These are phyloP conservation scores for Lentinula sp. DNA, from an alignment of 768 basidiomycete species.

Conservation along the genomic window DNA sequence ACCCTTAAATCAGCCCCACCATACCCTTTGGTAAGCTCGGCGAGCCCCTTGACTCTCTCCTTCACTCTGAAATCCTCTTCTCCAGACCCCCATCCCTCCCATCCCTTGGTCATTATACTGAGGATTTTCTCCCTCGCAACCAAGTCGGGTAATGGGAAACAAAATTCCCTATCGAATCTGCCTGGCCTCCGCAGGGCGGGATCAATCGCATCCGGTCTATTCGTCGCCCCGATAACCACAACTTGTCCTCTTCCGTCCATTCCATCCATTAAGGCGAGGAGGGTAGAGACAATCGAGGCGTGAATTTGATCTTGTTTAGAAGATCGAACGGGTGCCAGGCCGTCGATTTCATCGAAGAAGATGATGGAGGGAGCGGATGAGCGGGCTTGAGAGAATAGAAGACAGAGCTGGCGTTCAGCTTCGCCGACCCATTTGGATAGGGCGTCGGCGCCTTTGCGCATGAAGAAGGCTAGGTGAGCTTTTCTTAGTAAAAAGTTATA, in stretches of 20 bases:
- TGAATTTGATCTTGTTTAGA: slow-evolving; percentile 99
- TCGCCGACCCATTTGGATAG: slow-evolving; percentile 99
- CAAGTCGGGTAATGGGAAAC: slow-evolving; percentile 84
- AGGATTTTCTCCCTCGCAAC: slow-evolving; percentile 87
- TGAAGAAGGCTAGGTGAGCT: slow-evolving; percentile 78
- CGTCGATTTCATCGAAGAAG: slow-evolving; percentile 99
- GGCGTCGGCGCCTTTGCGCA: slow-evolving; percentile 98
- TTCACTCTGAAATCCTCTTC: slow-evolving; percentile 8
- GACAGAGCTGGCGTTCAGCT: slow-evolving; percentile 90
- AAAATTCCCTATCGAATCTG: slow-evolving; percentile 96
- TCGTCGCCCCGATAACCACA: slow-evolving; percentile 96
- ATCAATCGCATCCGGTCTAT: slow-evolving; percentile 96
- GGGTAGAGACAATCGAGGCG: slow-evolving; percentile 93
- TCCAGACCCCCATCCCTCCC: slow-evolving; percentile 71
- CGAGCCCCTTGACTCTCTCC: slow-evolving; percentile 47
- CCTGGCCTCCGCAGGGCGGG: slow-evolving; percentile 92
- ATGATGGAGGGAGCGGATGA: slow-evolving; percentile 94
- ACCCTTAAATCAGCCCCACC: slow-evolving; percentile 96
- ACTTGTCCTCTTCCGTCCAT: slow-evolving; percentile 99
- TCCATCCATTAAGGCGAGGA: slow-evolving; percentile 97
- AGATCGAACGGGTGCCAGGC: slow-evolving; percentile 95
- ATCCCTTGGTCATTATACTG: slow-evolving; percentile 82
- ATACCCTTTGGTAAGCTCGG: slow-evolving; percentile 82
- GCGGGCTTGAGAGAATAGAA: slow-evolving; percentile 93
- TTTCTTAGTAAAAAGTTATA: too few relatives aligned